Conservation (phyloP, 106 monocot genomes). For the Hemerocallis citrina region DNA sequence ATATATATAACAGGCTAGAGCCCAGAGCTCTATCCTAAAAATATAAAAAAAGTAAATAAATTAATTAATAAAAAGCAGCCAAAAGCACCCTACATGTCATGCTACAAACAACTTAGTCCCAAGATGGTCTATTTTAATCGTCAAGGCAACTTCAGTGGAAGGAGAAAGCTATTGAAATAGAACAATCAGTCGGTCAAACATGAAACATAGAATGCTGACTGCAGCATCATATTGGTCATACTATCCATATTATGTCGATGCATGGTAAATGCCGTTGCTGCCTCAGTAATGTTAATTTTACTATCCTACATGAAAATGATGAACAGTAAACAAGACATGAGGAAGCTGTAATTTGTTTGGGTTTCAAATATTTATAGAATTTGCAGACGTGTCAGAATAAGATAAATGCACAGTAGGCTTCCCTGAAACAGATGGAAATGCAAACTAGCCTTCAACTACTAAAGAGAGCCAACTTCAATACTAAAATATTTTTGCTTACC, state of each 20-base stretch:
- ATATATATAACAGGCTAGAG: too few relatives aligned
- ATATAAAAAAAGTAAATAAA: too few relatives aligned
- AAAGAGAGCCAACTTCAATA: neutral
- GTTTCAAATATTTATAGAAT: neutral
- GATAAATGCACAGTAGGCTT: neutral
- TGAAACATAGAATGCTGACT: neutral
- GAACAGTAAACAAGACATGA: neutral
- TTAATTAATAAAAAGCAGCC: too few relatives aligned
- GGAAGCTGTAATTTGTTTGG: neutral
- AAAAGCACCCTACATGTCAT: too few relatives aligned
- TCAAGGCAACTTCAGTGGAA: neutral
- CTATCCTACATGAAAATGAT: neutral
- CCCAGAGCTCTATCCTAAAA: too few relatives aligned
- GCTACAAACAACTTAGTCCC: too few relatives aligned
- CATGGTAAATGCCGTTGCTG: neutral
- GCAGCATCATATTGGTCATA: neutral
- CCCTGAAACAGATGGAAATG: neutral
- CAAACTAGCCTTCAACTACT: neutral
- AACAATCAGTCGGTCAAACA: neutral
- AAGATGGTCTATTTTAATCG: too few relatives aligned
- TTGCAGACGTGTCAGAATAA: neutral
- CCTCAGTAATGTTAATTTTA: neutral
- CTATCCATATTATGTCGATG: neutral
- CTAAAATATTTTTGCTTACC: constrained; percentile 12
- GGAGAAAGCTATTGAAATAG: neutral